These are phyloP conservation scores for Microcos paniculata DNA, from an alignment of 345 rosid genomes.

Conservation along the genomic window DNA sequence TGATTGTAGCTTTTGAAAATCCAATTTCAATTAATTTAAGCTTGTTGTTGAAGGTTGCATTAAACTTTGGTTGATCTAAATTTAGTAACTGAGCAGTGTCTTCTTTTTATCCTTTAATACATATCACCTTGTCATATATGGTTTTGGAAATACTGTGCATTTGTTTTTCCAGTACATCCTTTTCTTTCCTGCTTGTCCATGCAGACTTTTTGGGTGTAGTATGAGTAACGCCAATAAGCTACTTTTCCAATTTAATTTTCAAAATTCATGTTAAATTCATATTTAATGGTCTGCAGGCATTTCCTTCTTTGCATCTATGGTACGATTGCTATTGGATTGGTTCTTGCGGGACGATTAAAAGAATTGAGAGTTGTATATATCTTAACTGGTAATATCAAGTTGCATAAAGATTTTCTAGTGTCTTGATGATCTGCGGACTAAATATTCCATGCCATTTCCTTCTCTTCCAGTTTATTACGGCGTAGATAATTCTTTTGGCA, in stretches of 20 bases:
- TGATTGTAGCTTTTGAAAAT: neutral
- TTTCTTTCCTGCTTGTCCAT: neutral
- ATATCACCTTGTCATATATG: neutral
- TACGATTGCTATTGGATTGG: slow-evolving; percentile 58
- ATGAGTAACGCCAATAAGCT: neutral
- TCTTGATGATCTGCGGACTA: slow-evolving; percentile 5
- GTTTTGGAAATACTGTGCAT: too few species aligned
- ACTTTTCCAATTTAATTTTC: neutral
- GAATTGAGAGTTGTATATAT: slow-evolving; percentile 52
- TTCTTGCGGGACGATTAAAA: slow-evolving; percentile 75
- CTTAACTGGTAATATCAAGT: slow-evolving; percentile 49
- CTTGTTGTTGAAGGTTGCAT: neutral
- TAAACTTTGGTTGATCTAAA: neutral
- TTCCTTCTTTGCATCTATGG: slow-evolving; percentile 78
- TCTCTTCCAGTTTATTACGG: slow-evolving; percentile 73
- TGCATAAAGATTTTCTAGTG: slow-evolving; percentile 4
- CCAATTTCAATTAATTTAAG: neutral
- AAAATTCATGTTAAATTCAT: slow-evolving; percentile 23
- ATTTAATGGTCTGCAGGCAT: slow-evolving; percentile 63
- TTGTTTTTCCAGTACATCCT: too few species aligned
- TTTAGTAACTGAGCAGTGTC: slow-evolving; percentile 2
- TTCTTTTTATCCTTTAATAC: neutral
- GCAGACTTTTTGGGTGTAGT: neutral
- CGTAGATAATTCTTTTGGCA: slow-evolving; percentile 58
- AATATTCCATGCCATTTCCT: slow-evolving; percentile 11